A percentile compares a stretch with the other conserved stretches of the same genome.
phyloP scores from a whole-genome alignment of 2,329 filamentous ascomycete genomes.

The Pestalotiopsis sp. region DNA sequence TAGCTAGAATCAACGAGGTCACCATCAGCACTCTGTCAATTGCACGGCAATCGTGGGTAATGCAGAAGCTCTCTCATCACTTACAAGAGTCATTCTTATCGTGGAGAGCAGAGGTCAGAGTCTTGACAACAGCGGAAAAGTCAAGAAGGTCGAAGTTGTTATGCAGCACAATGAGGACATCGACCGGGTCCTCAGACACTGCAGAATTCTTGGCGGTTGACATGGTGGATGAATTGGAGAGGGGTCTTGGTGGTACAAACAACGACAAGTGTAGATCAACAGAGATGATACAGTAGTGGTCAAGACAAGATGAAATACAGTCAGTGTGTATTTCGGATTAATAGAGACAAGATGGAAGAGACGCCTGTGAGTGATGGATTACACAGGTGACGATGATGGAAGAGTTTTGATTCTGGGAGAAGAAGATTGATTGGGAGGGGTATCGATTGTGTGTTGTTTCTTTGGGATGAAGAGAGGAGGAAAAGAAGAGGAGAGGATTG shows the following conservation, averaged over 20 bases:
- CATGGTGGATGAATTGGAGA: conserved; percentile 41
- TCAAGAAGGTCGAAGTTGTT: conserved; percentile 63
- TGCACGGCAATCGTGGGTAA: background rate
- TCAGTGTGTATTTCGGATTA: background rate
- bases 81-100: conserved; percentile 56
- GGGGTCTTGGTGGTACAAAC: background rate
- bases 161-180: conserved; percentile 64
- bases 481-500: conserved; percentile 1
- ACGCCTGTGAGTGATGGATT: background rate
- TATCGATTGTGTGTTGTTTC: background rate
- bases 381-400: background rate
- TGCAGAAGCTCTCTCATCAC: conserved; percentile 25
- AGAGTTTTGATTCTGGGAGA: background rate
- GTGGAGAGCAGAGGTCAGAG: conserved; percentile 53
- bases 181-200: conserved; percentile 61
- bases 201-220: conserved; percentile 58
- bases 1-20: conserved; percentile 37
- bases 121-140: conserved; percentile 59
- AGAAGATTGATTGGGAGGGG: background rate
- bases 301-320: conserved; percentile 1
- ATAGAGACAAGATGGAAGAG: background rate
- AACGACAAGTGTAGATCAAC: background rate
- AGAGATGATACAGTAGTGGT: background rate
- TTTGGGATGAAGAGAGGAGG: background rate
- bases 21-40: background rate